Conservation (phyloP, 345 rosid genomes). For the Eucalyptus sp. region DNA sequence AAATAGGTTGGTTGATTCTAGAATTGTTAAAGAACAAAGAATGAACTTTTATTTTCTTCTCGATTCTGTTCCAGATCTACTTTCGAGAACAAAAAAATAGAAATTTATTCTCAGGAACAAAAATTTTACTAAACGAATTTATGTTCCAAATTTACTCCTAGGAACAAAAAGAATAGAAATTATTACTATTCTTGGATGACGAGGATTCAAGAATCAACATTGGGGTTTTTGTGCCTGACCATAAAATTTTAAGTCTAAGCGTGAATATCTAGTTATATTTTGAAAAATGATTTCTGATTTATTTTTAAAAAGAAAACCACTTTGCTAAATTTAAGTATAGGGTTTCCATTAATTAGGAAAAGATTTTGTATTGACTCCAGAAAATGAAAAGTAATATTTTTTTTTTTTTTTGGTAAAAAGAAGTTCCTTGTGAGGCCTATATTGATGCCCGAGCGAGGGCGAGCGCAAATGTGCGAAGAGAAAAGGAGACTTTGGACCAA, state of each 20-base stretch:
- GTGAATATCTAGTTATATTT: background rate
- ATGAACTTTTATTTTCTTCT: background rate
- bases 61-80: accelerated
- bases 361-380: accelerated
- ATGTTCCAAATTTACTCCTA: accelerated
- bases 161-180: accelerated
- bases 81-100: too few relatives aligned
- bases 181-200: accelerated
- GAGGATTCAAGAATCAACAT: background rate
- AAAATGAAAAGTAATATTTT: too few relatives aligned
- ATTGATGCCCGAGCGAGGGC: background rate
- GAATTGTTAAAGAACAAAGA: accelerated
- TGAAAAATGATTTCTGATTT: too few relatives aligned
- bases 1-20: too few relatives aligned
- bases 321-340: background rate
- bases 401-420: background rate
- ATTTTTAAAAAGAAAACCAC: too few relatives aligned
- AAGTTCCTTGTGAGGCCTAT: background rate
- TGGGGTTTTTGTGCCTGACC: background rate
- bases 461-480: background rate
- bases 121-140: too few relatives aligned
- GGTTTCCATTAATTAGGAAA: too few relatives aligned
- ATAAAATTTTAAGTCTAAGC: background rate
- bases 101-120: accelerated
- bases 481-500: background rate